phyloP scores from a whole-genome alignment of 2,329 filamentous ascomycete species.

The Colletotrichum coccodes region DNA sequence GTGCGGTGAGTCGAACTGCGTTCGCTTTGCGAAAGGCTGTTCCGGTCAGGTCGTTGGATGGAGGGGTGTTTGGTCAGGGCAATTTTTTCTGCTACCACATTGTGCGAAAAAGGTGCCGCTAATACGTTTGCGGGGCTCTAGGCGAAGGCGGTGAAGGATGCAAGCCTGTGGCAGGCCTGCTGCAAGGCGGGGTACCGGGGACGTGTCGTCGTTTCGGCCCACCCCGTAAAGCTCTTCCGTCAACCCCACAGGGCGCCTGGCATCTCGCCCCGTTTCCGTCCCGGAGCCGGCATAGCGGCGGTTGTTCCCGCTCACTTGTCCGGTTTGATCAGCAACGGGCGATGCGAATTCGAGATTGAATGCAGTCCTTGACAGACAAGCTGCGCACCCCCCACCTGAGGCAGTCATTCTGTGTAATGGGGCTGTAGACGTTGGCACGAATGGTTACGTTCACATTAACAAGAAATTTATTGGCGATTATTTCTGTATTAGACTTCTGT shows the following conservation, averaged over 20 bases:
- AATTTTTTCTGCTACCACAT: constrained; percentile 29
- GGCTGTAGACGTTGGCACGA: too few relatives aligned
- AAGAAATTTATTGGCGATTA: background rate
- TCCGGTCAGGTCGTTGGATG: constrained; percentile 21
- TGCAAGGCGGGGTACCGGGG: background rate
- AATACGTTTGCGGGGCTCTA: constrained; percentile 44
- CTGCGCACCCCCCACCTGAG: too few relatives aligned
- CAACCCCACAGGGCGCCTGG: background rate
- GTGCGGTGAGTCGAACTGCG: constrained; percentile 24
- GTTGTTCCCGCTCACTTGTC: background rate
- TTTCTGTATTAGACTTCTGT: background rate
- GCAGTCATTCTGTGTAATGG: too few relatives aligned
- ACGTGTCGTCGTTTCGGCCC: constrained; percentile 10
- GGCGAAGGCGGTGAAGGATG: constrained; percentile 47
- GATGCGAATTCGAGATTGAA: background rate
- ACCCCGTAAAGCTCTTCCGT: background rate
- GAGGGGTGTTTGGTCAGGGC: constrained; percentile 31
- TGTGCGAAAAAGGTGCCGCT: constrained; percentile 30
- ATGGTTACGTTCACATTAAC: too few relatives aligned
- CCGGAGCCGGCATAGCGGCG: constrained; percentile 16
- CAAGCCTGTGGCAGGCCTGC: background rate
- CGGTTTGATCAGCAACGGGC: background rate
- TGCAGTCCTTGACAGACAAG: background rate
- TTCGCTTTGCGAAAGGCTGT: constrained; percentile 27
- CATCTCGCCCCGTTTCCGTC: background rate